These are phyloP conservation scores for Hypomontagnella submonticulosa DNA, from an alignment of 495 filamentous ascomycete species.

Conservation along the genomic window DNA sequence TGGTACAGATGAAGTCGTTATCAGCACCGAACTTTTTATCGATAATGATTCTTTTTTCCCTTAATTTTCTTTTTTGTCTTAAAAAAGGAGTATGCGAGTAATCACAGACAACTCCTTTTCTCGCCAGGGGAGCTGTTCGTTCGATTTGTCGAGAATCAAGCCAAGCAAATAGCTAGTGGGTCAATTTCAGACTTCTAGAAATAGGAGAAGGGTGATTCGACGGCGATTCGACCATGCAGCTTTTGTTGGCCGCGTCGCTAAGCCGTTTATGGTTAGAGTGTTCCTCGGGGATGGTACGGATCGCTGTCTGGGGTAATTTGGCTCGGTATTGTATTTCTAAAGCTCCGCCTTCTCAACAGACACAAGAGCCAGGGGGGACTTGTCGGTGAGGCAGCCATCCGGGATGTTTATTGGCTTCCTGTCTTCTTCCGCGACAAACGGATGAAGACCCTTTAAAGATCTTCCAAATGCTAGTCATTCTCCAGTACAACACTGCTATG, in stretches of 20 bases:
- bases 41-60: background rate
- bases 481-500: no score
- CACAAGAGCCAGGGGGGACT: constrained; percentile 25
- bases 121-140: constrained; percentile 7
- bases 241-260: constrained; percentile 37
- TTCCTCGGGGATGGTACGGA: constrained; percentile 29
- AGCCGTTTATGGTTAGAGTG: constrained; percentile 8
- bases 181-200: constrained; percentile 23
- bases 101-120: background rate
- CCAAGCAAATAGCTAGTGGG: constrained; percentile 26
- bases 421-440: background rate
- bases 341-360: constrained; percentile 37
- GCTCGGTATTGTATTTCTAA: constrained; percentile 19
- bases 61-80: background rate
- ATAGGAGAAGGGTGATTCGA: constrained; percentile 27
- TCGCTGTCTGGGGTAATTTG: constrained; percentile 35
- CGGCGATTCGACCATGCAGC: constrained; percentile 16
- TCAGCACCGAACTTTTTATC: no score
- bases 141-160: constrained; percentile 13
- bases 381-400: constrained; percentile 30
- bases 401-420: constrained; percentile 19
- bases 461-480: constrained; percentile 32
- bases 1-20: no score
- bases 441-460: constrained; percentile 22
- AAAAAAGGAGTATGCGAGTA: no score